These are phyloP conservation scores for Jamesozyma rosinii DNA, from an alignment of 805 yeast species.

Conservation along the genomic window DNA sequence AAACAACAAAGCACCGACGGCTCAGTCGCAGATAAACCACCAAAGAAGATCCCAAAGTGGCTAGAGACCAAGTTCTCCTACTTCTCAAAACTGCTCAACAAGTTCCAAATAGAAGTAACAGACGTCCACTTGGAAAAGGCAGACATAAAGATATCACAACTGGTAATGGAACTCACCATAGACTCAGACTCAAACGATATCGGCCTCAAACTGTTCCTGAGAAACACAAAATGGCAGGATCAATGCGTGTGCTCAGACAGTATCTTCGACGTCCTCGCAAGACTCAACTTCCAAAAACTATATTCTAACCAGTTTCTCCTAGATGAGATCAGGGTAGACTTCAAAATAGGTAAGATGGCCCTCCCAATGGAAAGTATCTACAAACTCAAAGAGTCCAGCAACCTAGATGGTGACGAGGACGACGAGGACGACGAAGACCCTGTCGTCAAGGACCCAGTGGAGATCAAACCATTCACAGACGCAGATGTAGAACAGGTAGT, in stretches of 20 bases:
- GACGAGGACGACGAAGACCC: not conserved
- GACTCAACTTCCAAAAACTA: constrained; percentile 1
- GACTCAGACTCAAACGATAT: not conserved
- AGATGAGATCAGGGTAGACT: constrained; percentile 10
- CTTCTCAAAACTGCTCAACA: constrained; percentile 3
- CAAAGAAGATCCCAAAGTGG: constrained; percentile 2
- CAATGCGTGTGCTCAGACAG: constrained; percentile 5
- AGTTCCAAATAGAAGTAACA: constrained; percentile 7
- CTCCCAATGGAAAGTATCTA: constrained; percentile 12
- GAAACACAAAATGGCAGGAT: constrained; percentile 7
- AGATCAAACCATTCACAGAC: not conserved
- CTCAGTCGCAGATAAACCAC: not conserved
- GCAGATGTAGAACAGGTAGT: constrained; percentile 5
- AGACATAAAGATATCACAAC: constrained; percentile 1
- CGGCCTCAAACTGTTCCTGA: constrained; percentile 4
- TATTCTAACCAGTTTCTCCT: constrained; percentile 5
- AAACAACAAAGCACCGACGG: not conserved
- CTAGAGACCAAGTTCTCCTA: not conserved
- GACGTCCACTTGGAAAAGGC: constrained; percentile 1
- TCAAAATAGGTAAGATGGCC: constrained; percentile 16
- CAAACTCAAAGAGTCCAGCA: not conserved
- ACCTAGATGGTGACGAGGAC: not conserved
- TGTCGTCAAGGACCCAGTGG: not conserved
- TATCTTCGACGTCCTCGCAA: not conserved
- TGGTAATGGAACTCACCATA: constrained; percentile 2